phyloP scores from a whole-genome alignment of 352 stramenopile genomes.

The Phytophthora pistaciae region DNA sequence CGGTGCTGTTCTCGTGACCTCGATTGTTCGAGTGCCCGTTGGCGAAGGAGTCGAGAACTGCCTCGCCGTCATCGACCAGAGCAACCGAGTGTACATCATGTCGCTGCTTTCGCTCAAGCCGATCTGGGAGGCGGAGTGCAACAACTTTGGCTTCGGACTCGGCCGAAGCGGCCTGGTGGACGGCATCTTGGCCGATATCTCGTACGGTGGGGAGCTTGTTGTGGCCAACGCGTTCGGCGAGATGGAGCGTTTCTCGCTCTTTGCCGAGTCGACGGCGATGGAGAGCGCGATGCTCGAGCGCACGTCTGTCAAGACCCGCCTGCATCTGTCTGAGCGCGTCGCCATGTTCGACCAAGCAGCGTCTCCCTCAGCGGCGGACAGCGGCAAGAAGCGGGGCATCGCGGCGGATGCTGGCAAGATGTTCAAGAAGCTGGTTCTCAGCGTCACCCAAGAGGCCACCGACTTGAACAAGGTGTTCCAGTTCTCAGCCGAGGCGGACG shows the following conservation, averaged over 20 bases:
- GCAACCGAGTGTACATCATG: conserved; percentile 70
- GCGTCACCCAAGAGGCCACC: conserved; percentile 61
- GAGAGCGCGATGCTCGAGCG: conserved; percentile 72
- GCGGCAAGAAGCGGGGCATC: conserved; percentile 60
- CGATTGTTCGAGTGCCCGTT: conserved; percentile 65
- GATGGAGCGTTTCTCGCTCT: conserved; percentile 70
- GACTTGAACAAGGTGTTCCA: conserved; percentile 84
- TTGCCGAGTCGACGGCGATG: conserved; percentile 57
- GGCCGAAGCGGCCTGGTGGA: conserved; percentile 53
- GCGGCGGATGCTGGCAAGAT: conserved; percentile 62
- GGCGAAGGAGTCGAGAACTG: conserved; percentile 67
- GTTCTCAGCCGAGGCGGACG: conserved; percentile 67
- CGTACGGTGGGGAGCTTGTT: conserved; percentile 64
- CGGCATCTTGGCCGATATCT: conserved; percentile 51
- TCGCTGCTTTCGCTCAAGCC: conserved; percentile 63
- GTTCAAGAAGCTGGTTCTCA: conserved; percentile 82
- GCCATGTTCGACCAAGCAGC: conserved; percentile 36
- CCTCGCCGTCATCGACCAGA: conserved; percentile 75
- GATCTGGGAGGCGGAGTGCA: conserved; percentile 59
- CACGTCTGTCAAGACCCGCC: conserved; percentile 55
- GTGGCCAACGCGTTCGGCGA: conserved; percentile 73
- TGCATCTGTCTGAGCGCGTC: conserved; percentile 49
- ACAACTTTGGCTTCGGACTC: conserved; percentile 34
- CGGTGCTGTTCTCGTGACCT: conserved; percentile 47
- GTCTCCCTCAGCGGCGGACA: conserved; percentile 30